Base-by-base conservation (phyloP, 2,329 filamentous ascomycete species). In the Pseudogymnoascus sp. region DNA sequence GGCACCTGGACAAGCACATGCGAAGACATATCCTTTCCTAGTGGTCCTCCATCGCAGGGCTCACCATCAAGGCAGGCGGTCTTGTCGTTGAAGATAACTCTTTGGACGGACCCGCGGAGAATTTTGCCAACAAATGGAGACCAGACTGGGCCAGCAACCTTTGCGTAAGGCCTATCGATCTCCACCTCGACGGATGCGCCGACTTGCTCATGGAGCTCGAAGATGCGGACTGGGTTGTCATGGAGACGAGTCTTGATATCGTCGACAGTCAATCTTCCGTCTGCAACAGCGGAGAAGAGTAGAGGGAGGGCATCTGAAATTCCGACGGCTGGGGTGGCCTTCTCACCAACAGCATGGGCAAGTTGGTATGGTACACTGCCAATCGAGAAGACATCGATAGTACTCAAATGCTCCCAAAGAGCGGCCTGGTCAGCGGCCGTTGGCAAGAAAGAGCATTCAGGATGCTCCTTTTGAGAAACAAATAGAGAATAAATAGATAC, bases 401-500 rank as follows among this genome's bases (percentile, higher is more conserved):
- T 86, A 68, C 76, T 79, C 70, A 92, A 76, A 71, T 91, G 80
- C 65, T 88, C 83, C 89, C 89, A 92, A 10, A 92, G 79, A 39
- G 87, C 87, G 63, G 82, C 78, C 74, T 92, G 89, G 69, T 92
- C 89, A 64, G 82, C 78, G 18, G 75, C 76, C 1, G 85, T 87
- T 9, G 89, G 88, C 61, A 92, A 78, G 68, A 84, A 82, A 64
- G 80, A 76, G 71, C 84, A 89, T 62, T 84, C 79, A 1, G 88
- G 87, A 74, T 81, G 89, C 69, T 92, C 87, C 58, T 84, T 78
- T 69, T 85, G 86, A 4, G 86, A 87, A 25, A 92, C 79, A 78
- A 91, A 92, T 42, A 92, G 79, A 15, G 87, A 84, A 78, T 90
- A 92, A 69, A 92, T 82, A n/a, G 86, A 88, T 45, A 92, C 88